These are phyloP conservation scores for Chaetoscypha palmicola DNA, from an alignment of 2,329 filamentous ascomycete genomes.

Conservation along the genomic window DNA sequence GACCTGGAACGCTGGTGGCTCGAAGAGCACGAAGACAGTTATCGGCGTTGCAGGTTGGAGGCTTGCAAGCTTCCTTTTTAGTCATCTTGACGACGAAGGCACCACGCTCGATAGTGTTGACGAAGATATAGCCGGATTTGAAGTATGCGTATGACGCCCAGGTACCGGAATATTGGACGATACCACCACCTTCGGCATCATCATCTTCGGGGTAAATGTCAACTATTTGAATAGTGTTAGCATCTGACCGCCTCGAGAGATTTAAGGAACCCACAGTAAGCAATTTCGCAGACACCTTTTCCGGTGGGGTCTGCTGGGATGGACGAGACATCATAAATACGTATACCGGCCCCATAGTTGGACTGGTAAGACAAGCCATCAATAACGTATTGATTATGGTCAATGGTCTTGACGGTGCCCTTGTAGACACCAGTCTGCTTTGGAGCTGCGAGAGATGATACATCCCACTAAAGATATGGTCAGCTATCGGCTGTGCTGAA, in stretches of 20 bases:
- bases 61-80: slow-evolving; percentile 2
- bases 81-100: slow-evolving; percentile 16
- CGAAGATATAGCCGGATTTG: slow-evolving; percentile 33
- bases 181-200: slow-evolving; percentile 28
- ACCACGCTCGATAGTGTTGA: slow-evolving; percentile 37
- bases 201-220: slow-evolving; percentile 25
- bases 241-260: too few relatives aligned
- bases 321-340: slow-evolving; percentile 30
- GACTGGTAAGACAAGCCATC: slow-evolving; percentile 39
- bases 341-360: slow-evolving; percentile 44
- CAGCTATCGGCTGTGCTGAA: slow-evolving; percentile 21
- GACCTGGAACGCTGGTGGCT: slow-evolving; percentile 29
- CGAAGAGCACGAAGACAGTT: slow-evolving; percentile 30
- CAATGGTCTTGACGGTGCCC: slow-evolving; percentile 33
- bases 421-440: slow-evolving; percentile 38
- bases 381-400: slow-evolving; percentile 42
- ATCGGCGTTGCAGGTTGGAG: slow-evolving; percentile 25
- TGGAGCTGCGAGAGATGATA: slow-evolving; percentile 34
- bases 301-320: slow-evolving; percentile 29
- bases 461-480: slow-evolving; percentile 32
- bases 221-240: too few relatives aligned
- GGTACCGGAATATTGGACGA: slow-evolving; percentile 36
- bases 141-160: slow-evolving; percentile 37
- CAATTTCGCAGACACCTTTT: slow-evolving; percentile 37
- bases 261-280: slow-evolving; percentile 10